Conservation (phyloP, 495 filamentous ascomycete genomes). For the Penicillium cataractarum region DNA sequence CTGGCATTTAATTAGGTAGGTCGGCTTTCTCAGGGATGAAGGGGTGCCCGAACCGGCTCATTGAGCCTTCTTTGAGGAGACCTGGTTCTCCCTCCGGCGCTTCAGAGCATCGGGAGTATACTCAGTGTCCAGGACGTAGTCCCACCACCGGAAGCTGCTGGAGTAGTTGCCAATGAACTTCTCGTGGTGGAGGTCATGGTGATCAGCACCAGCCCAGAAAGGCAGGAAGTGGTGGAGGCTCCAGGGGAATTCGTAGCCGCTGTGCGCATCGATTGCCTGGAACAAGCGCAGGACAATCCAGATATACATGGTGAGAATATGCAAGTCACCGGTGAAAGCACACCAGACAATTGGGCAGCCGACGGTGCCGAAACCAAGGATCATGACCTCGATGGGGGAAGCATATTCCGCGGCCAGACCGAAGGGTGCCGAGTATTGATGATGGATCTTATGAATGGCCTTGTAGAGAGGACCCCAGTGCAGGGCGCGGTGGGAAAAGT, state of each 20-base stretch:
- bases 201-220: conserved; percentile 97
- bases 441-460: conserved; percentile 96
- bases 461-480: conserved; percentile 97
- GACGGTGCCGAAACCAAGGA: conserved; percentile 91
- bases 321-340: conserved; percentile 78
- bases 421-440: conserved; percentile 97
- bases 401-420: conserved; percentile 97
- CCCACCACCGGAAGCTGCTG: conserved; percentile 99
- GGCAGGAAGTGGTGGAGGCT: conserved; percentile 92
- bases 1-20: neutral
- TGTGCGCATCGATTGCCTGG: conserved; percentile 97
- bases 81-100: conserved; percentile 78
- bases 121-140: conserved; percentile 91
- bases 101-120: conserved; percentile 84
- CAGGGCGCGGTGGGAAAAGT: conserved; percentile 91
- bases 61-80: conserved; percentile 60
- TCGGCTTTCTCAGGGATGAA: neutral
- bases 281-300: conserved; percentile 94
- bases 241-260: conserved; percentile 97
- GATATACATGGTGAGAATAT: conserved; percentile 96
- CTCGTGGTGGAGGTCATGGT: conserved; percentile 97
- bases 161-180: conserved; percentile 97
- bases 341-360: conserved; percentile 84
- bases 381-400: conserved; percentile 95
- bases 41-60: conserved; percentile 12